These are phyloP conservation scores for Jackrogersella multiformis DNA, from an alignment of 495 filamentous ascomycete species.

Conservation along the genomic window DNA sequence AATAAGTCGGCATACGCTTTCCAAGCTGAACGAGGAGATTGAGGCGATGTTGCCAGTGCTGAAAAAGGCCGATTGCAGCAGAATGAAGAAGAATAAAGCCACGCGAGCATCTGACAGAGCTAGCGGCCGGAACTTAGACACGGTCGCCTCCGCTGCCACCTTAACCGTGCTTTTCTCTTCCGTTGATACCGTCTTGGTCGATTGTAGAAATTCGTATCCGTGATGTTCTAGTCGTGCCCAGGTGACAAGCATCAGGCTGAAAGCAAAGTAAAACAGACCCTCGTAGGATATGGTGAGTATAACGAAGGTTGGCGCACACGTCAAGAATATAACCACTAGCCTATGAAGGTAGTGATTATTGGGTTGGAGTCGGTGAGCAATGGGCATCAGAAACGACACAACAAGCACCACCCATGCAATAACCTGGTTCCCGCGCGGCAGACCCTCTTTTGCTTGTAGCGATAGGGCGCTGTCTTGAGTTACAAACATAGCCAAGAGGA, in stretches of 20 bases:
- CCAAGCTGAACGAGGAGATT: conserved; percentile 91
- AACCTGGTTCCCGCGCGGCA: conserved; percentile 89
- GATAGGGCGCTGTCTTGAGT: conserved; percentile 84
- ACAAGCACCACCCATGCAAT: conserved; percentile 90
- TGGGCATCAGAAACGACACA: conserved; percentile 79
- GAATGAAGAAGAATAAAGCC: conserved; percentile 91
- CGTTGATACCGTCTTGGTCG: conserved; percentile 40
- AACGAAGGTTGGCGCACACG: conserved; percentile 92
- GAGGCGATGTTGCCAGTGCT: conserved; percentile 96
- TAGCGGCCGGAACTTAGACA: conserved; percentile 71
- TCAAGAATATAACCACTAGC: conserved; percentile 87
- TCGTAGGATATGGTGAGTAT: conserved; percentile 98
- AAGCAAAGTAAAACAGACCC: conserved; percentile 93
- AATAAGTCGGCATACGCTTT: conserved; percentile 89
- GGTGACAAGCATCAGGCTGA: conserved; percentile 80
- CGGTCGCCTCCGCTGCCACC: conserved; percentile 24
- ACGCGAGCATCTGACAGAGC: conserved; percentile 84
- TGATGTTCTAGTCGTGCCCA: conserved; percentile 93
- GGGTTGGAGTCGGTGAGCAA: conserved; percentile 80
- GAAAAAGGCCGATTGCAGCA: conserved; percentile 97
- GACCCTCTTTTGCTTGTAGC: conserved; percentile 83
- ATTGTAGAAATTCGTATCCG: conserved; percentile 65
- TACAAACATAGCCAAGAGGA: conserved; percentile 82
- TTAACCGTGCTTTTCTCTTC: conserved; percentile 34
- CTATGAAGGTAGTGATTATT: conserved; percentile 92